Evolutionary conservation across 2,329 filamentous ascomycete species (phyloP).

Genomic region (Domatiomyces globalis): DNA sequence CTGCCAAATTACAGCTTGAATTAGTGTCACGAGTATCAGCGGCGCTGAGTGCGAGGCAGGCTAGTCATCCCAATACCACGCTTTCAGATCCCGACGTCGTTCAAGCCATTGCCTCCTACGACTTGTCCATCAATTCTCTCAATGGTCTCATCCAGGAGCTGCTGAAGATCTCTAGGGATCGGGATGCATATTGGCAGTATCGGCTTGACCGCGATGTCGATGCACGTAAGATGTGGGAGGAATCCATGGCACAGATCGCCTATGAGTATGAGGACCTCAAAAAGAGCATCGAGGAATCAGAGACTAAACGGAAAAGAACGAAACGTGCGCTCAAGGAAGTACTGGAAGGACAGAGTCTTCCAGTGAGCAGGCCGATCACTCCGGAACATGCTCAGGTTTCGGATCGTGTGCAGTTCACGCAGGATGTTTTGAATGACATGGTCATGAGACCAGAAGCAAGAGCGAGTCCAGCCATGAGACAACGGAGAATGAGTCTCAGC

Average conservation of each 20-base stretch:
- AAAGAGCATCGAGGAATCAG: slow-evolving; percentile 72
- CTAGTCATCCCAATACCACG: slow-evolving; percentile 52
- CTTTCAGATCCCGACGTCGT: slow-evolving; percentile 64
- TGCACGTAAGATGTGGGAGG: slow-evolving; percentile 92
- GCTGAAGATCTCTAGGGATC: slow-evolving; percentile 80
- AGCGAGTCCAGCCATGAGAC: slow-evolving; percentile 8
- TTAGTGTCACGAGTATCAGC: slow-evolving; percentile 68
- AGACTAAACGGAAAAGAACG: slow-evolving; percentile 76
- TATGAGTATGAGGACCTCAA: slow-evolving; percentile 87
- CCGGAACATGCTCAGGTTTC: slow-evolving; percentile 11
- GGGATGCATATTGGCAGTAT: slow-evolving; percentile 95
- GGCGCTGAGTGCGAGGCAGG: slow-evolving; percentile 38
- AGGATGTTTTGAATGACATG: slow-evolving; percentile 23
- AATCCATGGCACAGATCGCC: slow-evolving; percentile 96
- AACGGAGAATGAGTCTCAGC: slow-evolving; percentile 15
- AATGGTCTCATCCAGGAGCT: slow-evolving; percentile 74
- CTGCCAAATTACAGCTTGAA: slow-evolving; percentile 81
- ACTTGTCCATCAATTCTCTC: slow-evolving; percentile 75
- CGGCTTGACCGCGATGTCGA: slow-evolving; percentile 81
- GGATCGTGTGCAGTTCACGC: slow-evolving; percentile 21
- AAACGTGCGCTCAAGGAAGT: slow-evolving; percentile 82
- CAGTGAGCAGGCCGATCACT: slow-evolving; percentile 26
- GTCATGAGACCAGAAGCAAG: slow-evolving; percentile 26
- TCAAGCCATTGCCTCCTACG: slow-evolving; percentile 72
- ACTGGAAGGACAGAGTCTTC: slow-evolving; percentile 44